Base-by-base conservation (phyloP, 495 filamentous ascomycete genomes). In the Lophiostoma macrostomum region DNA sequence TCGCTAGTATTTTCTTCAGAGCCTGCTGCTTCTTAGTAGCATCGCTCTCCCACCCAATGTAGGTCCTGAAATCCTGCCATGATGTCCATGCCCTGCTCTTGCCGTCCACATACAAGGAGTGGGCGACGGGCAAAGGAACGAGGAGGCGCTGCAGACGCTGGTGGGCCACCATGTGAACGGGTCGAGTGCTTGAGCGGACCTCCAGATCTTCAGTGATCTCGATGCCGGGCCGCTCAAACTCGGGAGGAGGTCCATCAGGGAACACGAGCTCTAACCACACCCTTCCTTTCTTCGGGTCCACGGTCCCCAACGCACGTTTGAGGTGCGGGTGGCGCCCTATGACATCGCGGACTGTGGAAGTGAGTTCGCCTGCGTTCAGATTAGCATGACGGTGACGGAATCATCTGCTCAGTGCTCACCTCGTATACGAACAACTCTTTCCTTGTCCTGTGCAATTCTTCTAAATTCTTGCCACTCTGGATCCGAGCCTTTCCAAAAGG, bases 381-480 rank as follows among this genome's bases (percentile, higher is more conserved):
- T 18, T 37, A 28, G 22, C 22, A 2, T 10, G 10, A 37, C 12
- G 22, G 8, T 14, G 1, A 18, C 13, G 12, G 34, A 12, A 19
- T 30, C n/a, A n/a, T 5, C n/a, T 27, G 16, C 10, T 23, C 11
- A 42, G 19, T n/a, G 14, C 74, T 46, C 66, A 86, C 83, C 56
- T 66, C 71, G 71, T 16, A 88, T 72, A 14, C 64, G 62, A 25
- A 68, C 55, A 22, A 78, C 56, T 45, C 74, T 69, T 24, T 75
- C 58, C 16, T 56, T 61, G 61, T 90, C 74, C 22, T 73, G 70
- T 19, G 77, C 75, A 18, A 87, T 69, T 30, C 75, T 77, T 16
- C 80, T 59, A 54, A 87, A 90, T 36, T 75, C 71, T 58, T 78
- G 72, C 85, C 84, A 90, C 65, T 90, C 87, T 3, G 86, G 84